These are phyloP conservation scores for Candida endomychidarum DNA, from an alignment of 805 yeast species.

Conservation along the genomic window DNA sequence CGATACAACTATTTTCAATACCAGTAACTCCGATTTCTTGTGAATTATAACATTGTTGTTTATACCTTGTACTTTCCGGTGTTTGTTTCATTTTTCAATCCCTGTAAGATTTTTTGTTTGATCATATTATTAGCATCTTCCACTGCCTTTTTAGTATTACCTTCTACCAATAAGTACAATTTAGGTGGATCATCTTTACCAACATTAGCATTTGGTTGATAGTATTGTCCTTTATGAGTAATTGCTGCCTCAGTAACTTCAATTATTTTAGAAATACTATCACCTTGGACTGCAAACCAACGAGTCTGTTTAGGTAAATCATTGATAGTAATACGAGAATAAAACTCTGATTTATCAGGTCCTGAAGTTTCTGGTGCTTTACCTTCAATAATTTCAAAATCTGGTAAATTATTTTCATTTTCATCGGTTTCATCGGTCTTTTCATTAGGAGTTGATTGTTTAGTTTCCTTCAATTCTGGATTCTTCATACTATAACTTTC, in stretches of 20 bases:
- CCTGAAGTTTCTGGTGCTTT: conserved; percentile 53
- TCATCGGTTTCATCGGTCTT: conserved; percentile 15
- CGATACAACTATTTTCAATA: too few species aligned
- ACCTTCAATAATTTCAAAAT: conserved; percentile 51
- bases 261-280: conserved; percentile 59
- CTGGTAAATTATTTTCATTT: conserved; percentile 27
- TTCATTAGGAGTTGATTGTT: conserved; percentile 15
- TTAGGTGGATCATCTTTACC: conserved; percentile 57
- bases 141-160: conserved; percentile 59
- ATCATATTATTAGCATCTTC: conserved; percentile 57
- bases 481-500: conserved; percentile 34
- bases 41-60: not conserved
- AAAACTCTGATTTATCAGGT: conserved; percentile 55
- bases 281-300: conserved; percentile 73
- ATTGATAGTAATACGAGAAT: conserved; percentile 72
- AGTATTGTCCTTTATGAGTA: conserved; percentile 78
- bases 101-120: conserved; percentile 55
- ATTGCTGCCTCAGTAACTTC: conserved; percentile 75
- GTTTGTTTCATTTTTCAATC: conserved; percentile 48
- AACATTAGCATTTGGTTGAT: conserved; percentile 45
- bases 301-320: conserved; percentile 82
- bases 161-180: conserved; percentile 76
- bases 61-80: conserved; percentile 45
- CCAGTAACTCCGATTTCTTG: not conserved
- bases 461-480: not conserved